Conservation (phyloP, 805 yeast genomes). For the Isabelozyma gotoi region DNA sequence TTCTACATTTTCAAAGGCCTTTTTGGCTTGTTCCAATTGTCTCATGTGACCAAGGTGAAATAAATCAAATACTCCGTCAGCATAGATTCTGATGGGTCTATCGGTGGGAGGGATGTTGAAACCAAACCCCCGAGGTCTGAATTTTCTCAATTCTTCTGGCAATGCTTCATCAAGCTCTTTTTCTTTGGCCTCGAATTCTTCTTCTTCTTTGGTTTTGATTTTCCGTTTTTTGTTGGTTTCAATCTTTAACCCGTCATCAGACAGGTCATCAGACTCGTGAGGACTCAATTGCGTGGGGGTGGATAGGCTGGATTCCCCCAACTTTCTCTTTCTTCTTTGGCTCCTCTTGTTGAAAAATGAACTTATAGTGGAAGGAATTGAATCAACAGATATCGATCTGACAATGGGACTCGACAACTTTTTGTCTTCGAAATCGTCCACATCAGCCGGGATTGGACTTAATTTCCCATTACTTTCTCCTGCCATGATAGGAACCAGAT, state of each 20-base stretch:
- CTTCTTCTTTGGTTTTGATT: slow-evolving; percentile 23
- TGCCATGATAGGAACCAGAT: background rate
- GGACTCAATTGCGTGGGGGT: slow-evolving; percentile 14
- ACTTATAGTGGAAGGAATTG: slow-evolving; percentile 36
- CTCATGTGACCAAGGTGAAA: slow-evolving; percentile 98
- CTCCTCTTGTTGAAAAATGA: slow-evolving; percentile 25
- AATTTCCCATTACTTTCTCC: background rate
- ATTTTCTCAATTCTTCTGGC: slow-evolving; percentile 71
- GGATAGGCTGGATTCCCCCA: slow-evolving; percentile 9
- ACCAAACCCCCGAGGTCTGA: slow-evolving; percentile 74
- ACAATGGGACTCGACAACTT: slow-evolving; percentile 15
- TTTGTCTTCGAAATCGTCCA: background rate
- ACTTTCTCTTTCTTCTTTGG: slow-evolving; percentile 21
- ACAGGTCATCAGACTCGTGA: slow-evolving; percentile 18
- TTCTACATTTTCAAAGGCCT: slow-evolving; percentile 79
- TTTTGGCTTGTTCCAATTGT: slow-evolving; percentile 95
- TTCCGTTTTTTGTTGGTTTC: slow-evolving; percentile 18
- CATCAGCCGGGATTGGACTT: background rate
- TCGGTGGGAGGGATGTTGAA: slow-evolving; percentile 83
- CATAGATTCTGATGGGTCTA: slow-evolving; percentile 90
- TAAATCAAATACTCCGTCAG: slow-evolving; percentile 96
- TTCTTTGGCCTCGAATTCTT: slow-evolving; percentile 49
- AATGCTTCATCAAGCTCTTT: slow-evolving; percentile 58
- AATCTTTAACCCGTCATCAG: slow-evolving; percentile 7
- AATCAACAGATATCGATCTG: slow-evolving; percentile 40